Evolutionary conservation across 164 flowering plant genomes (phyloP), one percentile per base, ranked within the genome.

Genomic region (Tetrastigma voinierianum): DNA sequence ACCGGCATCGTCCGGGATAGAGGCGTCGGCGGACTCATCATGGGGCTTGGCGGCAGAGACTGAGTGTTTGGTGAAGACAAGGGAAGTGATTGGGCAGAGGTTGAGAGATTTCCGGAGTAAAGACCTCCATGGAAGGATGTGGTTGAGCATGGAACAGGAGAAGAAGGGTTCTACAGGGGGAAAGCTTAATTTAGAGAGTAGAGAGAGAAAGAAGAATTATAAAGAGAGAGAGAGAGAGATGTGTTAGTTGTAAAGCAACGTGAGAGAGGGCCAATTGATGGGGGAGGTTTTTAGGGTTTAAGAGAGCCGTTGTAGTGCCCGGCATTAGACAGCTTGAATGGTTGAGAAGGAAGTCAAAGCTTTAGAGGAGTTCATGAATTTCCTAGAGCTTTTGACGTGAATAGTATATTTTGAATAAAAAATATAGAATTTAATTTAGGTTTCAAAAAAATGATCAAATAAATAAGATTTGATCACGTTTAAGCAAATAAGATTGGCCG

Each of bases 101-200:
- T 61, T 17, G 47, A 55, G 66, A 56, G 70, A 16, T 48, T 66
- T 67, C 0, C 10, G 6, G 18, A 20, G 45, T 7, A 13, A 51
- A 14, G 51, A 23, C 17, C 45, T 57, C 67, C 67, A 68, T 62
- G 68, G 74, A 4, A 21, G 59, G 51, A 49, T 15, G 65, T 19
- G 70, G 19, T 5, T 13, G 59, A 72, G 76, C 78, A 76, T 74
- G 68, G 61, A 69, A 20, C 17, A 21, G 17, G 65, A 46, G 53
- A 14, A 46, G 48, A 14, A 46, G 48, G 40, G 40, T 32, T 32
- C 40, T 32, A 7, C 40, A 32, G 40, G 6, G 40, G 40, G 40
- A 32, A 57, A 54, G 20, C 6, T 32, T 55, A 15, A 11, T 4
- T 1, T 9, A 48, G 63, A n/a, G 57, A 20, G 53, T 56, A 21